Conservation (phyloP, 352 stramenopile species). For the Pythium oligandrum region DNA sequence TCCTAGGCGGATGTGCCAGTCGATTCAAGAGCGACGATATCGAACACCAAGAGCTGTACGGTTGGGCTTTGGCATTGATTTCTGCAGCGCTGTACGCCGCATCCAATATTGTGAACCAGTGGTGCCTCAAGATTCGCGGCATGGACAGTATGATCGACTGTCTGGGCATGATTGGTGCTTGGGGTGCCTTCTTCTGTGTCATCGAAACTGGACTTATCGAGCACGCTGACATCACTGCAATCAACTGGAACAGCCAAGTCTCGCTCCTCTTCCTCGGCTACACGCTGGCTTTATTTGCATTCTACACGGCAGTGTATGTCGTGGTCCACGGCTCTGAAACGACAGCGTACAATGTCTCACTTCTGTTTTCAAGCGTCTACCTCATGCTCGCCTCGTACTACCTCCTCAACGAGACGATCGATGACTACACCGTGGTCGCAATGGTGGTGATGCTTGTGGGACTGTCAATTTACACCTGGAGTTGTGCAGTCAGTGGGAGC, state of each 20-base stretch:
- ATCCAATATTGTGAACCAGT: conserved; percentile 36
- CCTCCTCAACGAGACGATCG: conserved; percentile 21
- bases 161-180: conserved; percentile 27
- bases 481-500: conserved; percentile 5
- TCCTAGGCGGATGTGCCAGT: conserved; percentile 21
- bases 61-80: conserved; percentile 24
- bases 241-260: conserved; percentile 24
- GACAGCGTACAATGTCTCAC: conserved; percentile 31
- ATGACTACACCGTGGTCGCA: conserved; percentile 12
- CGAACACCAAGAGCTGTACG: conserved; percentile 25
- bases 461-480: conserved; percentile 23
- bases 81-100: conserved; percentile 30
- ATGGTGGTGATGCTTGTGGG: conserved; percentile 29
- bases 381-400: conserved; percentile 23
- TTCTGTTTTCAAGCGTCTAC: conserved; percentile 36
- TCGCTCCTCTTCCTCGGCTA: conserved; percentile 28
- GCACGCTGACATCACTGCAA: conserved; percentile 13
- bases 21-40: conserved; percentile 13
- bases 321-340: conserved; percentile 23
- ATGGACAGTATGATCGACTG: conserved; percentile 24
- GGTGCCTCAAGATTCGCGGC: conserved; percentile 22
- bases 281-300: conserved; percentile 27
- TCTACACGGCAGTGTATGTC: conserved; percentile 34
- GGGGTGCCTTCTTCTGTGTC: conserved; percentile 21
- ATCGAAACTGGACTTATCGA: conserved; percentile 26